A percentile compares a stretch with the other conserved stretches of the same genome.
Conservation (phyloP, 306 rosid species). For the Mimosa bimucronata region DNA sequence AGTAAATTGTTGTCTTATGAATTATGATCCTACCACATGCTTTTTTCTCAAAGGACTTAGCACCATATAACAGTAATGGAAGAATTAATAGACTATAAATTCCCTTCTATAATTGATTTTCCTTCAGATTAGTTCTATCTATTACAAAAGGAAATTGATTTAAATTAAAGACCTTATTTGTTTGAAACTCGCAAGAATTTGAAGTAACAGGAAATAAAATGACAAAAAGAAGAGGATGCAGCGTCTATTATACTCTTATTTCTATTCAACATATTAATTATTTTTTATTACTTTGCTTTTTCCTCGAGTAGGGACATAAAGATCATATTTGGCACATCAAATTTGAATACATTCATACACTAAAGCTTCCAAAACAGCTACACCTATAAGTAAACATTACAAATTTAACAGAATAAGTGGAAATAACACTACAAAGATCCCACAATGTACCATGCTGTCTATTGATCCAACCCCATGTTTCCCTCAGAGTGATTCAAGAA, state of each 20-base stretch:
- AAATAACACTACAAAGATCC: not conserved
- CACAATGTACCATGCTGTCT: not conserved
- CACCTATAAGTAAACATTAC: not conserved
- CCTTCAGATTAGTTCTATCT: not conserved
- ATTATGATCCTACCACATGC: slow-evolving; percentile 1
- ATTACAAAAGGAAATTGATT: not conserved
- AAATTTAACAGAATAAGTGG: not conserved
- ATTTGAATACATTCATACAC: not conserved
- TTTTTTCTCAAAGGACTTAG: not conserved
- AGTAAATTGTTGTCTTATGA: not conserved
- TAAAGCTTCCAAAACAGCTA: slow-evolving; percentile 1
- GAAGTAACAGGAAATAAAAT: not conserved
- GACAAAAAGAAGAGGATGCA: not conserved
- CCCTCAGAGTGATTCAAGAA: not conserved
- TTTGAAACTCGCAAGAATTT: not conserved
- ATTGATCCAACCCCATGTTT: not conserved
- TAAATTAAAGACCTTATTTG: not conserved
- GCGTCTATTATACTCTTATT: not conserved
- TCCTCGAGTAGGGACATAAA: not conserved
- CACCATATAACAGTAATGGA: not conserved
- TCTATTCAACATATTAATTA: not conserved
- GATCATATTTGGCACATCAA: not conserved
- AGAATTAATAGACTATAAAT: not conserved
- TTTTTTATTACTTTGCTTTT: not conserved
- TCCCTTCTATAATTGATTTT: not conserved